Evolutionary conservation across 345 rosid species (phyloP), one percentile per base, ranked within the genome.

Genomic region (Excoecaria agallocha): DNA sequence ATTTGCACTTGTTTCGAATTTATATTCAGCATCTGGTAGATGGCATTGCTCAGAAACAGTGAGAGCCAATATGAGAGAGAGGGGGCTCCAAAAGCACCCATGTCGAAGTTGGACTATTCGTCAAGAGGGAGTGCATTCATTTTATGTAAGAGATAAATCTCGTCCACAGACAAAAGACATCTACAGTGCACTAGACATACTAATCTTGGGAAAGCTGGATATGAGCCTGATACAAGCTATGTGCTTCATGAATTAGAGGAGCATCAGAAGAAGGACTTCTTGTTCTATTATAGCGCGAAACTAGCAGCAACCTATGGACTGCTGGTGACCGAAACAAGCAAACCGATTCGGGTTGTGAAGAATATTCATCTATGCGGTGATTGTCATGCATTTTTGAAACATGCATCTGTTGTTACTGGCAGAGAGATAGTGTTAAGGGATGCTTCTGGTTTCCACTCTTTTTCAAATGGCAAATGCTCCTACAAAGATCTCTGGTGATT

Each of bases 161-260:
- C 97, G 92, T 55, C 84, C 87, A 56, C 85, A 76, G 76, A 80
- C 85, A 39, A 91, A 85, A 81, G 92, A 89, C 78, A 88, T 94
- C 78, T 86, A 88, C 68, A 78, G 91, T 5, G 92, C 89, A 50
- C 55, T 94, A 46, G 97, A 94, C 52, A 84, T 89, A 72, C 86
- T 92, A 22, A 82, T 89, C 73, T 41, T 84, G 77, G 95, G 90
- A 92, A 79, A 74, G 86, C 84, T 57, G 97, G 97, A 8, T 94
- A 94, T 25, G 83, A 82, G 25, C 97, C 95, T 0, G 85, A 94
- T 83, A 92, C 91, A 0, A 89, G 91, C 78, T 94, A 85, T 66
- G 97, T 90, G 68, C 98, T 94, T 68, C 97, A 92, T 41, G 98
- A 92, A 57, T 89, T 94, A 0, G 98, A 87, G 75, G 97, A 94